Conservation (phyloP, 345 rosid genomes). For the Balakata baccata region DNA sequence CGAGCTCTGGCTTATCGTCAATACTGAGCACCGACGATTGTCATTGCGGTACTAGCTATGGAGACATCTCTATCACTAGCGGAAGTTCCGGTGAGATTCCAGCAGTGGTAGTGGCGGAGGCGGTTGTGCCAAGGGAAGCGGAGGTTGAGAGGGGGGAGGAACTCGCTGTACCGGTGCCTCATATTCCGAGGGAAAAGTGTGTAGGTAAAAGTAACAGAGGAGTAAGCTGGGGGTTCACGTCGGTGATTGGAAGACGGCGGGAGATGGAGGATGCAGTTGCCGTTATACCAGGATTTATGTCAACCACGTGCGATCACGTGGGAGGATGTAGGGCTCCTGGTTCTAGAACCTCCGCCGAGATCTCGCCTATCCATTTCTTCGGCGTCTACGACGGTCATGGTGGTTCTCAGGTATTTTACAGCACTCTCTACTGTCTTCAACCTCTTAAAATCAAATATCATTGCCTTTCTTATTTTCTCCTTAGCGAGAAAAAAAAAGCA, state of each 20-base stretch:
- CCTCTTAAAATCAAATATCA: background rate
- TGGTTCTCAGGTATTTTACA: slow-evolving; percentile 49
- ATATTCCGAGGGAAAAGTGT: slow-evolving; percentile 29
- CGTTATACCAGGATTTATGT: slow-evolving; percentile 46
- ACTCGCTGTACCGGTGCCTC: background rate
- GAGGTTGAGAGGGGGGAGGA: background rate
- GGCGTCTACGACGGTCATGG: slow-evolving; percentile 81
- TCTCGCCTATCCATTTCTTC: slow-evolving; percentile 60
- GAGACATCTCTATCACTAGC: slow-evolving; percentile 35
- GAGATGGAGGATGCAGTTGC: slow-evolving; percentile 72
- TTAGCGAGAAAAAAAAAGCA: too few species aligned
- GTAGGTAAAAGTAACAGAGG: slow-evolving; percentile 40
- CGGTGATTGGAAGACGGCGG: slow-evolving; percentile 52
- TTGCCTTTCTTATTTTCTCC: too few species aligned
- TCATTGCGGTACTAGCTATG: slow-evolving; percentile 34
- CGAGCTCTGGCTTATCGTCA: slow-evolving; percentile 33
- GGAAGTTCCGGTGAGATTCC: slow-evolving; percentile 56
- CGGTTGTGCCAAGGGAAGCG: slow-evolving; percentile 13
- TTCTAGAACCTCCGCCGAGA: slow-evolving; percentile 41
- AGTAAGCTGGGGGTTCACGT: slow-evolving; percentile 51
- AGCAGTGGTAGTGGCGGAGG: slow-evolving; percentile 18
- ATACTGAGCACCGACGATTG: slow-evolving; percentile 33
- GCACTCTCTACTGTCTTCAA: background rate
- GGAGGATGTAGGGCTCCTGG: slow-evolving; percentile 51
- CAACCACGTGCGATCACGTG: slow-evolving; percentile 40